Conservation (phyloP, 345 rosid genomes). For the Acer negundo region DNA sequence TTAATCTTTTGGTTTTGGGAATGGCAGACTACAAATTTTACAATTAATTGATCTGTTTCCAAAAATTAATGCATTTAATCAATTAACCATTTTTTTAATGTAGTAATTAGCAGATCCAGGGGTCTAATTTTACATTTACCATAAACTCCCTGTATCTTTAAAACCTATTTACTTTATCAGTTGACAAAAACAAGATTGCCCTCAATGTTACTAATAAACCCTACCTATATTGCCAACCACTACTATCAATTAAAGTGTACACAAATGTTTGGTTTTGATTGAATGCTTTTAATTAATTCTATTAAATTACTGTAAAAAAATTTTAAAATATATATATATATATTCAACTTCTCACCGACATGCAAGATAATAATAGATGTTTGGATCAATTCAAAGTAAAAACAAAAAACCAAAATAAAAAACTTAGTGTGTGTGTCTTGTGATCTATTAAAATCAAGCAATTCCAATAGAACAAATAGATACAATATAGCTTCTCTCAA, state of each 20-base stretch:
- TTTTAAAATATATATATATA: too few relatives aligned
- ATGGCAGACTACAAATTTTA: conserved; percentile 25
- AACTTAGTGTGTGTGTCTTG: too few relatives aligned
- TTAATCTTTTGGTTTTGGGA: conserved; percentile 40
- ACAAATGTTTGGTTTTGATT: background rate
- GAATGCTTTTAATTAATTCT: too few relatives aligned
- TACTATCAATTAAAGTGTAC: background rate
- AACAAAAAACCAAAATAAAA: too few relatives aligned
- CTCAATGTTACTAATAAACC: background rate
- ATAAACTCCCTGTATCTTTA: background rate
- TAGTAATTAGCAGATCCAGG: conserved; percentile 19
- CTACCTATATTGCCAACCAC: background rate
- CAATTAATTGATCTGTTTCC: conserved; percentile 34
- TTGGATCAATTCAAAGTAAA: background rate
- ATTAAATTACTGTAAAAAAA: too few relatives aligned
- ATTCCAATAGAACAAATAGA: too few relatives aligned
- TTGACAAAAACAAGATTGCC: background rate
- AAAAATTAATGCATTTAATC: conserved; percentile 27
- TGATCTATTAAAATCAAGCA: too few relatives aligned
- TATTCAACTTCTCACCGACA: background rate
- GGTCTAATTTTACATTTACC: background rate
- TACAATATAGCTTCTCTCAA: too few relatives aligned
- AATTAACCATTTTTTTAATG: conserved; percentile 3
- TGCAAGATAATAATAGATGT: background rate
- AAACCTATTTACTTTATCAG: background rate